These are phyloP conservation scores for Pinus tabuliformis DNA, from an alignment of 75 land plant species.

Conservation along the genomic window DNA sequence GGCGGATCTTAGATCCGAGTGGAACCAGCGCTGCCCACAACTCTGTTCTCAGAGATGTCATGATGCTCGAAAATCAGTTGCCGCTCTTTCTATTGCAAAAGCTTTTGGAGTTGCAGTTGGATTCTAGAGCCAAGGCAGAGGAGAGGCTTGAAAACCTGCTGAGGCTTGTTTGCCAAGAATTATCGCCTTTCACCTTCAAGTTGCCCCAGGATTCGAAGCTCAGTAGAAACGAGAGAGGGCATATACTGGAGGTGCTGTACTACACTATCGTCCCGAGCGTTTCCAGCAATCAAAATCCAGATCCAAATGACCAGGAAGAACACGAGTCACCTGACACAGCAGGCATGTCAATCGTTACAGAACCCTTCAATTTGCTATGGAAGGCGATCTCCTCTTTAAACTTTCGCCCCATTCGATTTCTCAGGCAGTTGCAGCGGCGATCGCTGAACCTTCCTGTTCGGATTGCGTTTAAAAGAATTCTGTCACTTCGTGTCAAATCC, in stretches of 20 bases:
- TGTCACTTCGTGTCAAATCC: too few species aligned
- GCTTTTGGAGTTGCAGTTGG: conserved; percentile 22
- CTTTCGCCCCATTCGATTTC: too few species aligned
- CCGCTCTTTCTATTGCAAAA: conserved; percentile 45
- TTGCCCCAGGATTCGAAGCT: neutral
- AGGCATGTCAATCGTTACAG: too few species aligned
- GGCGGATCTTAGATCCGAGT: neutral
- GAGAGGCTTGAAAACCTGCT: conserved; percentile 18
- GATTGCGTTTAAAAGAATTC: too few species aligned
- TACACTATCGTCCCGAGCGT: neutral
- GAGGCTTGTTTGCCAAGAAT: conserved; percentile 22
- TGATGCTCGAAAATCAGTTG: conserved; percentile 74
- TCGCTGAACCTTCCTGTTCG: too few species aligned
- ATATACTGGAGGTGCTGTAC: neutral
- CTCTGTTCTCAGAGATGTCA: conserved; percentile 11
- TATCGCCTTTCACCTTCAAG: conserved; percentile 32
- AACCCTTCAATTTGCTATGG: too few species aligned
- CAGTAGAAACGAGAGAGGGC: neutral
- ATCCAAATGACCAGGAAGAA: too few species aligned
- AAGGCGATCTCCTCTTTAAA: too few species aligned
- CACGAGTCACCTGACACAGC: too few species aligned
- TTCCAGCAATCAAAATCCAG: too few species aligned
- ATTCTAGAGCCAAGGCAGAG: conserved; percentile 15
- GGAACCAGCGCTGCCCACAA: conserved; percentile 32
- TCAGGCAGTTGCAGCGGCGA: too few species aligned